A percentile compares a stretch with the other conserved stretches of the same genome.
Conservation (phyloP, 768 basidiomycete species). For the Termitomyces sp. region DNA sequence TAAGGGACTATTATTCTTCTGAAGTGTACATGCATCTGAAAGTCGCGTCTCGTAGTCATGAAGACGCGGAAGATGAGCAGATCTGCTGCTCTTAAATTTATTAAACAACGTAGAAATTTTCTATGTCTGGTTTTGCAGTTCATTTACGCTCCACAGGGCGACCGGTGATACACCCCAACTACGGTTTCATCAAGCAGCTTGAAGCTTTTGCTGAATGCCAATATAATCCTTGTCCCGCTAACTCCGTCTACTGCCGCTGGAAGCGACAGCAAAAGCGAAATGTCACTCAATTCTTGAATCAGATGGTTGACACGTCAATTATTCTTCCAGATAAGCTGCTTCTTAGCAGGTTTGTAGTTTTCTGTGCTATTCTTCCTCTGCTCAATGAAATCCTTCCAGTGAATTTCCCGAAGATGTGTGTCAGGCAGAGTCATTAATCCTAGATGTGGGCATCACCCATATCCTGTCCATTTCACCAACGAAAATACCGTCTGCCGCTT, state of each 20-base stretch:
- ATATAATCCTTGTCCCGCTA: constrained; percentile 36
- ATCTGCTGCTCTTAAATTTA: constrained; percentile 39
- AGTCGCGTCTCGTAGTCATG: constrained; percentile 20
- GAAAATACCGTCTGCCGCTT: constrained; percentile 28
- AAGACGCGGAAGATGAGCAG: constrained; percentile 35
- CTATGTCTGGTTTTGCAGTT: constrained; percentile 4
- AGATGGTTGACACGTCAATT: constrained; percentile 45
- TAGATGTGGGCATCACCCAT: constrained; percentile 49
- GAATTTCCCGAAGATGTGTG: constrained; percentile 53
- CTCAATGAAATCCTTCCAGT: constrained; percentile 22
- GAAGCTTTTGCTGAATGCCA: constrained; percentile 47
- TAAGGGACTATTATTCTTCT: constrained; percentile 28
- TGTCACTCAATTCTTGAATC: constrained; percentile 47
- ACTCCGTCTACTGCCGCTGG: constrained; percentile 52
- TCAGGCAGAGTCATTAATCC: constrained; percentile 44
- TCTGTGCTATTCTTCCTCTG: not conserved
- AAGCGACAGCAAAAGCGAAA: constrained; percentile 49
- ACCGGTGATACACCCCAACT: constrained; percentile 40
- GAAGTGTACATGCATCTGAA: not conserved
- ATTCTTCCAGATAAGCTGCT: constrained; percentile 46
- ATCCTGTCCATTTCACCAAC: constrained; percentile 51
- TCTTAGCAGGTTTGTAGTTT: constrained; percentile 41
- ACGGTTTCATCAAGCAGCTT: constrained; percentile 56
- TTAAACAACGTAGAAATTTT: constrained; percentile 40
- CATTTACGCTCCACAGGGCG: constrained; percentile 20